These are phyloP conservation scores for Leishmania aethiopica DNA, from an alignment of 208 protist species.

Conservation along the genomic window DNA sequence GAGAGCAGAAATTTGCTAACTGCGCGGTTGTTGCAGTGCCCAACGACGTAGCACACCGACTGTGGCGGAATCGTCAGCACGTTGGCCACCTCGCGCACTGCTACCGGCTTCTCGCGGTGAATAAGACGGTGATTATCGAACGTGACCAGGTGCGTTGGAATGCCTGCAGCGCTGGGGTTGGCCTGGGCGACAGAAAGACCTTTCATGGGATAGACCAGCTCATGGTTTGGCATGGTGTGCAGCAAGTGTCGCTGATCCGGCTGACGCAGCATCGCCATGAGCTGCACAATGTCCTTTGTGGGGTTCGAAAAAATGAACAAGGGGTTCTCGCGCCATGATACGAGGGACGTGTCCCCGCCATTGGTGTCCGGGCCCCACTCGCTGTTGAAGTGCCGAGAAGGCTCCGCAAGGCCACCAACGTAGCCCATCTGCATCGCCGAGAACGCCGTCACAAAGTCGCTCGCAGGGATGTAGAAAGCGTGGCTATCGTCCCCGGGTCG, in stretches of 20 bases:
- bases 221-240: conserved; percentile 36
- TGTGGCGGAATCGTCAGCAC: conserved; percentile 48
- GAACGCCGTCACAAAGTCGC: conserved; percentile 33
- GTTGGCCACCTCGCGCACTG: conserved; percentile 48
- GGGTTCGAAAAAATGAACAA: conserved; percentile 48
- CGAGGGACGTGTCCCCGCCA: conserved; percentile 52
- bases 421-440: conserved; percentile 49
- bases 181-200: conserved; percentile 44
- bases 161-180: conserved; percentile 1
- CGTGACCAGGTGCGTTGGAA: conserved; percentile 64
- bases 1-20: conserved; percentile 63
- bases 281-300: conserved; percentile 32
- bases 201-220: conserved; percentile 43
- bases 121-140: conserved; percentile 60
- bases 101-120: conserved; percentile 40
- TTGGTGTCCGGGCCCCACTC: conserved; percentile 54
- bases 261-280: conserved; percentile 55
- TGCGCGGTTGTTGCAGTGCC: conserved; percentile 41
- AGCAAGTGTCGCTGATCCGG: conserved; percentile 58
- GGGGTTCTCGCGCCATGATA: conserved; percentile 68
- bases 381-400: conserved; percentile 57
- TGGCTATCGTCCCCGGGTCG: conserved; percentile 32
- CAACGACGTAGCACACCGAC: conserved; percentile 62
- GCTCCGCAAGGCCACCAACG: conserved; percentile 34
- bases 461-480: conserved; percentile 43